phyloP scores from a whole-genome alignment of 1,284 basidiomycete species.

The Neolentinus lepideus region DNA sequence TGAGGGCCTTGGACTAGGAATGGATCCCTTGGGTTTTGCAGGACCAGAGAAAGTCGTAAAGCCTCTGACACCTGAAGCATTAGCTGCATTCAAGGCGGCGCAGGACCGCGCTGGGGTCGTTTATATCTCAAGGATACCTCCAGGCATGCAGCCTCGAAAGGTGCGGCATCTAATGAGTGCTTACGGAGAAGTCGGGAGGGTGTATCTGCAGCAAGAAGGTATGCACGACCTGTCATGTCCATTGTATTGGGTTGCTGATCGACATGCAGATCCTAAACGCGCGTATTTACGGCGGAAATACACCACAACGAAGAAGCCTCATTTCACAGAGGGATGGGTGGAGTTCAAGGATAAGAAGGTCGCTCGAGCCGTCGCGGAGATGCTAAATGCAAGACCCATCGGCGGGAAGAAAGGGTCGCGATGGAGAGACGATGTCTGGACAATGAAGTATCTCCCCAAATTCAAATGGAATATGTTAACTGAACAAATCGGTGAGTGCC shows the following conservation, averaged over 20 bases:
- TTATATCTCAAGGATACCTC: constrained; percentile 95
- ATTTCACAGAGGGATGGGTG: constrained; percentile 97
- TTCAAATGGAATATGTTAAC: constrained; percentile 99
- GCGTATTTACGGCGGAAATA: constrained; percentile 74
- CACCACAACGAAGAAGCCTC: constrained; percentile 74
- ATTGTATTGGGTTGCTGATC: background rate
- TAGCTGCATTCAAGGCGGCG: constrained; percentile 62
- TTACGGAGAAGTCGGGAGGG: constrained; percentile 78
- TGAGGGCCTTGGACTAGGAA: constrained; percentile 29
- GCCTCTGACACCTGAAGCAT: constrained; percentile 63
- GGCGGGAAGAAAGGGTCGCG: constrained; percentile 89
- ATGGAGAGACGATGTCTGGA: constrained; percentile 98
- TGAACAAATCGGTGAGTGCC: constrained; percentile 88
- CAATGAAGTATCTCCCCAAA: constrained; percentile 96
- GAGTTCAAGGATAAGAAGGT: constrained; percentile 94
- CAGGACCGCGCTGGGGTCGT: constrained; percentile 78
- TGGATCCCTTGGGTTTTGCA: constrained; percentile 52
- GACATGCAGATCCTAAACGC: constrained; percentile 57
- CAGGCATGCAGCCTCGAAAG: constrained; percentile 98
- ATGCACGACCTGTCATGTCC: constrained; percentile 12
- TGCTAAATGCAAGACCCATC: constrained; percentile 95
- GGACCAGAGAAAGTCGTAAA: constrained; percentile 56
- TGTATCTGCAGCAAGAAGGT: constrained; percentile 89
- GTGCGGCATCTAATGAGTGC: constrained; percentile 88
- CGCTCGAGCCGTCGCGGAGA: constrained; percentile 85